Conservation (phyloP, 2,329 filamentous ascomycete species). For the Fusarium sp. region DNA sequence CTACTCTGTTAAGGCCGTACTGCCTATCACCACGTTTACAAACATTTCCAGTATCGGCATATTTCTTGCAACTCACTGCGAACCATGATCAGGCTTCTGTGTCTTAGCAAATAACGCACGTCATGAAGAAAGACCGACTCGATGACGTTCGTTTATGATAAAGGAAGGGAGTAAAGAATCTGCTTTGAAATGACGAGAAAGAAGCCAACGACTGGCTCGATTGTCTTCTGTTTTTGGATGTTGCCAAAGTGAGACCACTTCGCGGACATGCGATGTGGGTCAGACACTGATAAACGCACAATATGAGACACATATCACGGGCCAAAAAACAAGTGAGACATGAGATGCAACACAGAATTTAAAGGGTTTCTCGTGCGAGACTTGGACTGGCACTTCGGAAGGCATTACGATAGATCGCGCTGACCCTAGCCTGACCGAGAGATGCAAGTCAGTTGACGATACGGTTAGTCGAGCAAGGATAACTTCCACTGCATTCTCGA, state of each 20-base stretch:
- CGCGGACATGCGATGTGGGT: constrained; percentile 34
- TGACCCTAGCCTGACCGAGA: constrained; percentile 14
- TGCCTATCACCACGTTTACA: neutral
- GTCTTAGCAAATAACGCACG: neutral
- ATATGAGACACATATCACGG: constrained; percentile 38
- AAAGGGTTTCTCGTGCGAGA: constrained; percentile 14
- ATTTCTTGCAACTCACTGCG: neutral
- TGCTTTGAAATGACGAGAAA: neutral
- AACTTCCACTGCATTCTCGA: neutral
- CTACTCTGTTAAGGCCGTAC: neutral
- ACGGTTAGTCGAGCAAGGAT: neutral
- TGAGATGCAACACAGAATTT: constrained; percentile 23
- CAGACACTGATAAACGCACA: constrained; percentile 25
- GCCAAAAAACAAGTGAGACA: constrained; percentile 34
- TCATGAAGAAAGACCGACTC: neutral
- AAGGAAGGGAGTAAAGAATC: constrained; percentile 6
- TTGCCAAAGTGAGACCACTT: constrained; percentile 27
- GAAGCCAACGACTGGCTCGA: neutral
- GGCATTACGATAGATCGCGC: neutral
- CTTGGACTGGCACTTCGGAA: constrained; percentile 22
- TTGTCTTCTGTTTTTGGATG: constrained; percentile 9
- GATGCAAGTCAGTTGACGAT: neutral
- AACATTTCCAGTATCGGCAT: neutral
- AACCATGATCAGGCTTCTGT: neutral
- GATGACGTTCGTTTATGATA: constrained; percentile 12